phyloP scores from a whole-genome alignment of 1,284 basidiomycete species.

The Pterula multifida region DNA sequence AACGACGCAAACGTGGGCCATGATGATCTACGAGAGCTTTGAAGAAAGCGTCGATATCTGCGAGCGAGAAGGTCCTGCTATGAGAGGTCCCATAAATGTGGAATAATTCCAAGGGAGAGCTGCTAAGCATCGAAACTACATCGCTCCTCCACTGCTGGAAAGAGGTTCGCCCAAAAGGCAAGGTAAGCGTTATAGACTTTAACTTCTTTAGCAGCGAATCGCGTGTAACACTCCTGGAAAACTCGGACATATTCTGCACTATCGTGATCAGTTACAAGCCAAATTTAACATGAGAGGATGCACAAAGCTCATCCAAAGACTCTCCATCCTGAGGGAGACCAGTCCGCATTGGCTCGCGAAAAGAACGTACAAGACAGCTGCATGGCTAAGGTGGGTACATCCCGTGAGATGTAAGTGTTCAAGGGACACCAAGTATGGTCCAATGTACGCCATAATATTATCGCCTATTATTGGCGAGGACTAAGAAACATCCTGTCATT shows the following conservation, averaged over 20 bases:
- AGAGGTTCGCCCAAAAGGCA: background rate
- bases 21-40: constrained; percentile 34
- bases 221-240: constrained; percentile 41
- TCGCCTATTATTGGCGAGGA: constrained; percentile 46
- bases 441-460: constrained; percentile 31
- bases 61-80: constrained; percentile 16
- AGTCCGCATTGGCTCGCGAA: constrained; percentile 32
- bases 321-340: constrained; percentile 44
- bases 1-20: constrained; percentile 33
- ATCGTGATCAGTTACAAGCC: constrained; percentile 36
- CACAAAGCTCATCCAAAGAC: constrained; percentile 51
- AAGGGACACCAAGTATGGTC: constrained; percentile 33
- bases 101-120: constrained; percentile 39
- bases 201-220: constrained; percentile 33
- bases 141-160: constrained; percentile 27
- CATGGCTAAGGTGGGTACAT: constrained; percentile 55
- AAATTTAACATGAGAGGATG: constrained; percentile 12
- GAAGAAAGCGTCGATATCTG: constrained; percentile 37
- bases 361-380: constrained; percentile 39
- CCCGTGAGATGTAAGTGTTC: constrained; percentile 49
- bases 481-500: constrained; percentile 26
- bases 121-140: constrained; percentile 31
- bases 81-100: constrained; percentile 41
- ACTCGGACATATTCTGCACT: constrained; percentile 22
- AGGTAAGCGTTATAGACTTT: constrained; percentile 10